Conservation (phyloP, 148 eudicot genomes). For the Persicaria maculosa region DNA sequence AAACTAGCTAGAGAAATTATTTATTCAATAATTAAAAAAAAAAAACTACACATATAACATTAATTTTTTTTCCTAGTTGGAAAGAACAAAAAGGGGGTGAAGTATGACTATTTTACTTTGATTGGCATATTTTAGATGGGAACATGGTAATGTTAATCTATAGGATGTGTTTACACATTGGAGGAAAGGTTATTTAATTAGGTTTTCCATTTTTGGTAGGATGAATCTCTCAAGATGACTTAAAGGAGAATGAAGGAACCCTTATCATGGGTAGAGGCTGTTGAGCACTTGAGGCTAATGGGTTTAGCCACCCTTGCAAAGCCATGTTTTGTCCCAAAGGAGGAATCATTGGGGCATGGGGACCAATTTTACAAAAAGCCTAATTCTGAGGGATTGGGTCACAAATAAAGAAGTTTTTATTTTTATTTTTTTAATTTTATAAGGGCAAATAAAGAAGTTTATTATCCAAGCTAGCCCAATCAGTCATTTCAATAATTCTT, state of each 20-base stretch:
- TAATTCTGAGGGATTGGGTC: neutral
- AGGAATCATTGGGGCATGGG: neutral
- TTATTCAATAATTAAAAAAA: too few relatives aligned
- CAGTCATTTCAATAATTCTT: too few relatives aligned
- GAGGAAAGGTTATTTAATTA: neutral
- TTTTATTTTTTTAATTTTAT: neutral
- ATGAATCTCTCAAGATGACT: neutral
- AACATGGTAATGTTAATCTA: neutral
- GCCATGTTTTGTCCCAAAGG: neutral
- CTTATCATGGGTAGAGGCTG: neutral
- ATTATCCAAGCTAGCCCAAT: neutral
- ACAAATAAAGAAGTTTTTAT: neutral
- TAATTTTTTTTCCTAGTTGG: too few relatives aligned
- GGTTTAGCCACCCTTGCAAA: neutral
- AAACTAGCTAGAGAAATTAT: too few relatives aligned
- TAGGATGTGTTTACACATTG: neutral
- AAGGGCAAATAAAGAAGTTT: neutral
- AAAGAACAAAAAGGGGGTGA: too few relatives aligned
- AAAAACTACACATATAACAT: too few relatives aligned
- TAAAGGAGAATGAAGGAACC: neutral
- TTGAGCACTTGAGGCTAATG: neutral
- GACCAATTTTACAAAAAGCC: slow-evolving; percentile 6
- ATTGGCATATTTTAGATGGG: neutral
- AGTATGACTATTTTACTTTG: neutral
- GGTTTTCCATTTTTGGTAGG: neutral